Evolutionary conservation across 805 yeast species (phyloP), one percentile per base, ranked within the genome.

Genomic region (Soucietia sequanensis): DNA sequence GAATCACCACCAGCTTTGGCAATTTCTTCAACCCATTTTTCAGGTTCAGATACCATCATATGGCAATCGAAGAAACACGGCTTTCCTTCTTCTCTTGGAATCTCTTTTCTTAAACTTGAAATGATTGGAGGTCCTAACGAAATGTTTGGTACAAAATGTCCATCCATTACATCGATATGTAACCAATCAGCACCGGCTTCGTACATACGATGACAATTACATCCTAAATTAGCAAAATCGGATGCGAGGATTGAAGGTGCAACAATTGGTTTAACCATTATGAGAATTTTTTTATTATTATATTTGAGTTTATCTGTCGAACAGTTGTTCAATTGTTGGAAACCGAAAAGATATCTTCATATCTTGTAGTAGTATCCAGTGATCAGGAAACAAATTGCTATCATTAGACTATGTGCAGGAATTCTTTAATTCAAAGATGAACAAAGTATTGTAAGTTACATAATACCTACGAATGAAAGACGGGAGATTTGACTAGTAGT

Each of bases 141-240:
- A 46, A 93, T 83, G 67, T 93, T 93, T 47, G 99, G 99, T 32
- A 93, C 99, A 58, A 93, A 93, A 63, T 91, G 90, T 31, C 99
- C 99, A 59, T 93, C 99, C 99, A 93, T 93, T 31, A 93, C 91
- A 62, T 93, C 99, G 34, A 93, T 80, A 62, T 93, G 99, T 42
- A 93, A 80, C 99, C 99, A 93, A 52, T 91, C 96, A 14, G 96
- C 95, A 16, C 85, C 83, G 37, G 83, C 72, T 34, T 78, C 76
- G 54, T 87, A 80, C 65, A 90, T 84, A 39, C 75, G 72, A 54
- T 83, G 84, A 62, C 96, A 87, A 44, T 90, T 91, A 47, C 88
- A 78, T 32, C 95, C 97, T 42, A 93, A 66, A 49, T 87, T 77
- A 47, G 97, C 81, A 55, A 91, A 93, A 59, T 93, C 95, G 27